Evolutionary conservation across 2,329 filamentous ascomycete genomes (phyloP).

Genomic region (Alternaria novae-zelandiae): DNA sequence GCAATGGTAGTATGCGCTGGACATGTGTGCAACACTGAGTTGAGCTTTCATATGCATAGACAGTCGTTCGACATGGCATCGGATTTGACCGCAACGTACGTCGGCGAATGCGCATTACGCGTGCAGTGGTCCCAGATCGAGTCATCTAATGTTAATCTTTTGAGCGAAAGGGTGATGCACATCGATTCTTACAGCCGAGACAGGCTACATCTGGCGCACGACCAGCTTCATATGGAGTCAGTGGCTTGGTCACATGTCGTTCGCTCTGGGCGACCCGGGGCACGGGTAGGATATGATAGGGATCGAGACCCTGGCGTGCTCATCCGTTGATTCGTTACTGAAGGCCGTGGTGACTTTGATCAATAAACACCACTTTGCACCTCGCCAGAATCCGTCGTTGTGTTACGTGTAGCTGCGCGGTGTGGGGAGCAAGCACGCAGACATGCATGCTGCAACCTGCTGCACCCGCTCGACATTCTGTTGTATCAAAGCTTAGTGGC

Average conservation of each 20-base stretch:
- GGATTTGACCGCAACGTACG: not conserved
- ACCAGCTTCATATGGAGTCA: not conserved
- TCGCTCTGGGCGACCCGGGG: not conserved
- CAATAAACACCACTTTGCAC: not conserved
- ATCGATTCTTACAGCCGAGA: not conserved
- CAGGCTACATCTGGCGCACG: not conserved
- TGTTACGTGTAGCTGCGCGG: constrained; percentile 5
- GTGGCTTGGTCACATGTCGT: not conserved
- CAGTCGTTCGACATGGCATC: not conserved
- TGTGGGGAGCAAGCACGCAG: constrained; percentile 12
- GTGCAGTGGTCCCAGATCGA: not conserved
- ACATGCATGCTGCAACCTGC: constrained; percentile 20
- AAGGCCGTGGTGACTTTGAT: constrained; percentile 8
- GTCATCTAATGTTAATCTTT: not conserved
- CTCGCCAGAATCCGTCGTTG: constrained; percentile 5
- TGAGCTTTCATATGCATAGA: not conserved
- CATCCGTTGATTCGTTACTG: not conserved
- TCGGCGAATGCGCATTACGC: not conserved
- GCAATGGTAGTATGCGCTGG: not conserved
- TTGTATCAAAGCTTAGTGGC: not conserved
- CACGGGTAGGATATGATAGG: not conserved
- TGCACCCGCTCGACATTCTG: not conserved
- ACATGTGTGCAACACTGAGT: not conserved
- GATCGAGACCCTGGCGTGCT: not conserved
- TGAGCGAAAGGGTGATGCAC: not conserved